A percentile compares a stretch with the other conserved stretches of the same genome.
These are phyloP conservation scores for Colletotrichum endophyticum DNA, from an alignment of 2,329 filamentous ascomycete species.

Conservation along the genomic window DNA sequence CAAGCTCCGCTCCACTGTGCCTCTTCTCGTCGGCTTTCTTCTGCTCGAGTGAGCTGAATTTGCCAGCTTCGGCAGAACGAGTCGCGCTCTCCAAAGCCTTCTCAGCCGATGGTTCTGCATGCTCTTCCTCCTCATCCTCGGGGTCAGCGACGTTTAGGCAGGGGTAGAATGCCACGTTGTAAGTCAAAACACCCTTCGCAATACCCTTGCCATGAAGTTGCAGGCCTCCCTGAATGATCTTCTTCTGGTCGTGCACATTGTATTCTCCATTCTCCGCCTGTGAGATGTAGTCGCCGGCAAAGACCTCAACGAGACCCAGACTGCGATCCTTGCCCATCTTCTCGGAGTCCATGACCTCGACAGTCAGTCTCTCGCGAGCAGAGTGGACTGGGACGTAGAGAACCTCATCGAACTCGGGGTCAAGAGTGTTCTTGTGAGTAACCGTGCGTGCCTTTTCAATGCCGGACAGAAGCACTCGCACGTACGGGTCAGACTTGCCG, in stretches of 20 bases:
- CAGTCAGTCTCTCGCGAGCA: conserved; percentile 77
- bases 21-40: conserved; percentile 30
- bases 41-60: conserved; percentile 44
- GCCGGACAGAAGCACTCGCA: conserved; percentile 85
- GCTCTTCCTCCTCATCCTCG: conserved; percentile 76
- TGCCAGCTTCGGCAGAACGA: conserved; percentile 43
- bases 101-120: conserved; percentile 46
- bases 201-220: conserved; percentile 75
- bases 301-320: conserved; percentile 80
- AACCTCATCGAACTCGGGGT: conserved; percentile 95
- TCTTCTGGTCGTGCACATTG: conserved; percentile 77
- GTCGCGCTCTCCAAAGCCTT: conserved; percentile 29
- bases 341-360: conserved; percentile 98
- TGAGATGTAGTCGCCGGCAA: conserved; percentile 77
- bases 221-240: conserved; percentile 68
- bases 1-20: conserved; percentile 20
- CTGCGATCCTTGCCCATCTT: conserved; percentile 89
- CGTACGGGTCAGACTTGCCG: conserved; percentile 97
- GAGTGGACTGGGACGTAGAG: conserved; percentile 93
- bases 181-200: conserved; percentile 81
- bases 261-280: conserved; percentile 85
- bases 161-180: conserved; percentile 89
- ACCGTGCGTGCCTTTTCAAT: conserved; percentile 92
- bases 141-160: conserved; percentile 87
- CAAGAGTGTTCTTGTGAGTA: conserved; percentile 93